phyloP scores from a whole-genome alignment of 495 filamentous ascomycete species.

The Rostrohypoxylon terebratum region DNA sequence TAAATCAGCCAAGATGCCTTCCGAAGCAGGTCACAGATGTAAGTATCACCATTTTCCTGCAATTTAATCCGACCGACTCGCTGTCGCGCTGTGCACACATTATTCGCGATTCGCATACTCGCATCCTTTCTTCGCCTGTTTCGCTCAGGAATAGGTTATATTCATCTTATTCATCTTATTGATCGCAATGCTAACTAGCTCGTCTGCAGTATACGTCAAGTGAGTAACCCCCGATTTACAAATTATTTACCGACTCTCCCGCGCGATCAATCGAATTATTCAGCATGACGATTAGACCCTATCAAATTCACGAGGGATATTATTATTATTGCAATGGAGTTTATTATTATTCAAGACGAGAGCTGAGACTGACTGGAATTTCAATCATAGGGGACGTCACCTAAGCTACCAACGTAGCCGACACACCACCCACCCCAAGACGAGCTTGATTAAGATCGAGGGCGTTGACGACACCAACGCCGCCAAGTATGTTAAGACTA shows the following conservation, averaged over 20 bases:
- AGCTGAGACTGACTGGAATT: constrained; percentile 49
- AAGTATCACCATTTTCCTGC: constrained; percentile 54
- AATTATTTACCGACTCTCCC: constrained; percentile 7
- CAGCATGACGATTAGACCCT: constrained; percentile 2
- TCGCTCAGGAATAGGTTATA: constrained; percentile 8
- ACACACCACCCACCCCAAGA: constrained; percentile 85
- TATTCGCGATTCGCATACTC: constrained; percentile 17
- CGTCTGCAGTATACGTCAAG: constrained; percentile 87
- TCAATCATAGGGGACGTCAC: constrained; percentile 79
- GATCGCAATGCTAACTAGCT: constrained; percentile 49
- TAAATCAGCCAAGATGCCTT: constrained; percentile 76
- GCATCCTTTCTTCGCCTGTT: constrained; percentile 13
- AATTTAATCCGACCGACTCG: constrained; percentile 17
- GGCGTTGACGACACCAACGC: constrained; percentile 88
- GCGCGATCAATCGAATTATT: constrained; percentile 7
- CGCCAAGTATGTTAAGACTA: constrained; percentile 73
- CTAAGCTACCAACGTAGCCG: constrained; percentile 93
- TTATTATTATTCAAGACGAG: neutral
- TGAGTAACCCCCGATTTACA: constrained; percentile 66
- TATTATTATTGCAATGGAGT: neutral
- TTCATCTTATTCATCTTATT: neutral
- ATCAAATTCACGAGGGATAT: neutral
- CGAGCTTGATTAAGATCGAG: constrained; percentile 94
- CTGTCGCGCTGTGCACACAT: constrained; percentile 22
- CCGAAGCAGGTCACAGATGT: constrained; percentile 86